Conservation (phyloP, 2,329 filamentous ascomycete genomes). For the Lomentospora prolificans region DNA sequence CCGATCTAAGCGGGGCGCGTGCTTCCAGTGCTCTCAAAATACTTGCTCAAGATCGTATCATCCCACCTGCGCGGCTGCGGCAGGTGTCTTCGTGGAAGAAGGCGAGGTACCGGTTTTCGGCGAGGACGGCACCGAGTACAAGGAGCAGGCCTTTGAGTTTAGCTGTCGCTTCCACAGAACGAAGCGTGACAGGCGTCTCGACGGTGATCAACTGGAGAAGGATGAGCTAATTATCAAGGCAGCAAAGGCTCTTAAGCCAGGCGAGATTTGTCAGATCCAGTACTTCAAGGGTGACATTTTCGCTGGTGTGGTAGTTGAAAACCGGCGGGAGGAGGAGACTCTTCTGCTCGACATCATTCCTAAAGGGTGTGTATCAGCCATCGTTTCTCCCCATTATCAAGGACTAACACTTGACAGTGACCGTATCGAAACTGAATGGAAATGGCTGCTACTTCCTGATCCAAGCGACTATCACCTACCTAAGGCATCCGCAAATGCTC, state of each 20-base stretch:
- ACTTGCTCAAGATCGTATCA: conserved; percentile 93
- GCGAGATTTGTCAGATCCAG: conserved; percentile 81
- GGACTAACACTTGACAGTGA: conserved; percentile 26
- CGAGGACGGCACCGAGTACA: conserved; percentile 86
- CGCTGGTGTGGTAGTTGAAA: conserved; percentile 80
- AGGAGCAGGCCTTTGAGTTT: conserved; percentile 83
- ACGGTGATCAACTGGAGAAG: conserved; percentile 59
- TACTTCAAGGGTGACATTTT: conserved; percentile 79
- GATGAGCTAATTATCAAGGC: conserved; percentile 59
- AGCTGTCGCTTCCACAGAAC: conserved; percentile 89
- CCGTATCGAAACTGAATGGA: conserved; percentile 71
- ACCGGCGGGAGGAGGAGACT: conserved; percentile 63
- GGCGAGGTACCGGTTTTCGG: conserved; percentile 78
- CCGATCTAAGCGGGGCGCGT: conserved; percentile 86
- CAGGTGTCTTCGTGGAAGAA: conserved; percentile 84
- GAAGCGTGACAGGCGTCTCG: conserved; percentile 70
- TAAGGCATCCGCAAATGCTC: conserved; percentile 64
- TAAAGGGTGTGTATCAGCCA: conserved; percentile 53
- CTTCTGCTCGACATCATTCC: conserved; percentile 77
- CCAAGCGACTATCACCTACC: conserved; percentile 59
- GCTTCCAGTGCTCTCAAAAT: conserved; percentile 91
- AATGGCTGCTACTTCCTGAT: conserved; percentile 68
- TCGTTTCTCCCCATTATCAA: background rate
- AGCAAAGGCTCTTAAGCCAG: conserved; percentile 56
- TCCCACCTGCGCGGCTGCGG: conserved; percentile 84